Conservation (phyloP, 495 filamentous ascomycete species). For the Parachaetomium inaequale region DNA sequence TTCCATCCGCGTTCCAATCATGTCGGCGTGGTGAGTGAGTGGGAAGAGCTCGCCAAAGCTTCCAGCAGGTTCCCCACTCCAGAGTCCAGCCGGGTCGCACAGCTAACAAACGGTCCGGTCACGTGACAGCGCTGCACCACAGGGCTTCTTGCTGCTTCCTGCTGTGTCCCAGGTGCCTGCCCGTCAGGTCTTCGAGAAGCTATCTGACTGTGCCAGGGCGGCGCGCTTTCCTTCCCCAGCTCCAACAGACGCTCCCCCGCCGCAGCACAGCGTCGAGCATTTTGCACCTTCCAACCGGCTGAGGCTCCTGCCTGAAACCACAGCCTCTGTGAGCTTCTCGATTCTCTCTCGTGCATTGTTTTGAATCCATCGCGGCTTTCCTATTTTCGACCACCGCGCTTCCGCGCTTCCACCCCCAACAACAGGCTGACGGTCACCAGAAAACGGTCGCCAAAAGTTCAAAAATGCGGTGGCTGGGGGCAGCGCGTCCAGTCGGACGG, state of each 20-base stretch:
- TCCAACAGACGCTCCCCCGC: background rate
- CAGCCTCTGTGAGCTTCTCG: background rate
- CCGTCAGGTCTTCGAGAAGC: background rate
- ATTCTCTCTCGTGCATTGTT: background rate
- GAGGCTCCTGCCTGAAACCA: conserved; percentile 9
- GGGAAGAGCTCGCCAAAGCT: background rate
- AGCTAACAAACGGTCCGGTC: conserved; percentile 7
- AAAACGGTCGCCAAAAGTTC: background rate
- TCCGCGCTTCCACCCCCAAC: background rate
- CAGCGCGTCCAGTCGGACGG: no score
- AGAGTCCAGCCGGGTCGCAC: background rate
- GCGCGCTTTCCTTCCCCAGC: background rate
- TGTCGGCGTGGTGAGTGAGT: background rate
- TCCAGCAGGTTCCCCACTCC: background rate
- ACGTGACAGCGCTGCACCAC: conserved; percentile 14
- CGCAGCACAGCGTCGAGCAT: conserved; percentile 8
- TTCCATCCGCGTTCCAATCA: conserved; percentile 19
- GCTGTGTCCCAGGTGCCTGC: no score
- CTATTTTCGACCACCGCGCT: conserved; percentile 1
- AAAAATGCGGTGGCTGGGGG: conserved; percentile 35
- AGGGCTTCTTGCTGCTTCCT: background rate
- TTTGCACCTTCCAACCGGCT: background rate
- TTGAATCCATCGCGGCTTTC: conserved; percentile 11
- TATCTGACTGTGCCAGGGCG: background rate
- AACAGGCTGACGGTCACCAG: background rate